phyloP scores from a whole-genome alignment of 2,329 filamentous ascomycete genomes.

The Tolypocladium amazonense region DNA sequence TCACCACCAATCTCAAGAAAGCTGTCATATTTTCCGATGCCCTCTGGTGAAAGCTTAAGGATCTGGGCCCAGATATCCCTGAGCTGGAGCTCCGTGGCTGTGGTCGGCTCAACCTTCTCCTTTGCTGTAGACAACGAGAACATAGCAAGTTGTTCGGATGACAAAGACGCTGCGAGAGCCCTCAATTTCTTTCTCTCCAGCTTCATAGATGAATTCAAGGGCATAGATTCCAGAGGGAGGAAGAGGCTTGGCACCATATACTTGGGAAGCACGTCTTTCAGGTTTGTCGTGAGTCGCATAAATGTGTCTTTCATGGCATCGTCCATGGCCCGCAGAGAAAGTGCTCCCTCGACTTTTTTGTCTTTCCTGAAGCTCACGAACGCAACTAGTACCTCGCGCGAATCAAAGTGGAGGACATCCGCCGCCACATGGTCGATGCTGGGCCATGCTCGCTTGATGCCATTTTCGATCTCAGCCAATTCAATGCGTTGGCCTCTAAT shows the following conservation, averaged over 20 bases:
- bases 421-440: neutral
- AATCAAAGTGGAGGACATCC: neutral
- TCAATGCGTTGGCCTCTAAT: conserved; percentile 12
- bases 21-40: neutral
- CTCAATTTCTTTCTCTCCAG: neutral
- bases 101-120: neutral
- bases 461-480: neutral
- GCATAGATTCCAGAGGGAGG: neutral
- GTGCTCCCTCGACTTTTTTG: neutral
- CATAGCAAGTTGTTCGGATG: neutral
- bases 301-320: neutral
- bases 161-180: neutral
- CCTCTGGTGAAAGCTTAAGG: neutral
- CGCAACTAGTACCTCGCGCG: neutral
- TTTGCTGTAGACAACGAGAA: neutral
- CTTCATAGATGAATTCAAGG: neutral
- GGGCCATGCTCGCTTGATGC: too few relatives aligned
- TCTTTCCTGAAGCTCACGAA: neutral
- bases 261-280: neutral
- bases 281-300: neutral
- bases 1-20: neutral
- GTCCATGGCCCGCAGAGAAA: neutral
- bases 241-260: neutral
- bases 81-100: neutral
- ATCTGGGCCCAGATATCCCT: neutral